These are phyloP conservation scores for Maudiozyma barnettii DNA, from an alignment of 805 yeast genomes.

Conservation along the genomic window DNA sequence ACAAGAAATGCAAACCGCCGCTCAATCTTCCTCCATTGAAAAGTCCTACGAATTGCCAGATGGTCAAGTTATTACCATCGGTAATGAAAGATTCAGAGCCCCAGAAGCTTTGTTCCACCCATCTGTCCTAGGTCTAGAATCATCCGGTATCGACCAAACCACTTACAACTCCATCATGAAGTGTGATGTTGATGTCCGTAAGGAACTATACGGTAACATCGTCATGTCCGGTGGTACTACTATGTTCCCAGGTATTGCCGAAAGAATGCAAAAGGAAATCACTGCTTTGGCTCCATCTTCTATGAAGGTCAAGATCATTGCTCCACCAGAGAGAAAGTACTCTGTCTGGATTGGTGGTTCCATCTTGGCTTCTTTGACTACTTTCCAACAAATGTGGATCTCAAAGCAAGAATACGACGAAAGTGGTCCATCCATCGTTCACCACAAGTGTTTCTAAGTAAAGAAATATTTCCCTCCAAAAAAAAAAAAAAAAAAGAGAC, in stretches of 20 bases:
- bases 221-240: conserved; percentile 99
- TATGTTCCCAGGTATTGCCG: conserved; percentile 99
- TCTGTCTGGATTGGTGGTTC: conserved; percentile 99
- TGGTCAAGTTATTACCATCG: conserved; percentile 98
- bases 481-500: no score
- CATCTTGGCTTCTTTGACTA: conserved; percentile 93
- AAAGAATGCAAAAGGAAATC: conserved; percentile 99
- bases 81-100: conserved; percentile 99
- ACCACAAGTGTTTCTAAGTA: conserved; percentile 42
- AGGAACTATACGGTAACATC: conserved; percentile 97
- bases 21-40: conserved; percentile 96
- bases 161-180: conserved; percentile 67
- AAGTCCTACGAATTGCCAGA: conserved; percentile 99
- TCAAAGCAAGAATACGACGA: conserved; percentile 99
- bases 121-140: conserved; percentile 79
- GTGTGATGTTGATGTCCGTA: conserved; percentile 98
- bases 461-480: no score
- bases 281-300: conserved; percentile 99
- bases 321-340: conserved; percentile 99
- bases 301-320: conserved; percentile 98
- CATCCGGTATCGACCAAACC: conserved; percentile 99
- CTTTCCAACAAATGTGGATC: conserved; percentile 99
- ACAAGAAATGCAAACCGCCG: conserved; percentile 98
- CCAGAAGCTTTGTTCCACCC: conserved; percentile 99
- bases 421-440: conserved; percentile 98